Percentiles rank a stretch among this genome's conserved stretches.
phyloP scores from a whole-genome alignment of 306 rosid species.

The Clitoria ternatea region DNA sequence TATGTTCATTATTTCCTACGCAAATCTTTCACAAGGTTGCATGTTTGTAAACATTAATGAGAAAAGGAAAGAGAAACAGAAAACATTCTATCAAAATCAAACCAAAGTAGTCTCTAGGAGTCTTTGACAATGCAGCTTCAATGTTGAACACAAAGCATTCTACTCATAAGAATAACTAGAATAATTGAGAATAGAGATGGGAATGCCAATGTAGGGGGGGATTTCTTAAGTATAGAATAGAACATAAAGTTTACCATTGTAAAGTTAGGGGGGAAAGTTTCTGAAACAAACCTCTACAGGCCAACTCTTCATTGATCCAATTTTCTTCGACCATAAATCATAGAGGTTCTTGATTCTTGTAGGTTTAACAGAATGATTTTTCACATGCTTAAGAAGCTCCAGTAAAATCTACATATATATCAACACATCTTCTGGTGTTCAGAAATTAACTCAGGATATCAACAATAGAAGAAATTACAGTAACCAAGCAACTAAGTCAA shows the following conservation, averaged over 20 bases:
- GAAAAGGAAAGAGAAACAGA: no score
- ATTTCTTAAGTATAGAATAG: no score
- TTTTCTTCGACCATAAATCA: slow-evolving; percentile 65
- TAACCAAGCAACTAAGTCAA: background rate
- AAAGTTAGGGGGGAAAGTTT: background rate
- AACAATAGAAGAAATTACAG: slow-evolving; percentile 9
- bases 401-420: slow-evolving; percentile 47
- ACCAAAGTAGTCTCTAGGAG: no score
- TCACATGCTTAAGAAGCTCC: slow-evolving; percentile 52
- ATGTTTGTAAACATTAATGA: no score
- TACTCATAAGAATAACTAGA: background rate
- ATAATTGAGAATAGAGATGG: background rate
- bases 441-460: slow-evolving; percentile 15
- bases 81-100: no score
- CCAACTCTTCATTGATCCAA: slow-evolving; percentile 43
- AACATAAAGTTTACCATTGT: background rate
- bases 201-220: no score
- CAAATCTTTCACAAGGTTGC: no score
- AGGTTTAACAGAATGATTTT: slow-evolving; percentile 17
- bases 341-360: slow-evolving; percentile 44
- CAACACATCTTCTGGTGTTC: slow-evolving; percentile 7
- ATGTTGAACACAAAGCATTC: background rate
- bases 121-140: slow-evolving; percentile 1
- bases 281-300: slow-evolving; percentile 49
- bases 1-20: no score